Base-by-base conservation (phyloP, 2,329 filamentous ascomycete genomes). In the Penicillium sp. region DNA sequence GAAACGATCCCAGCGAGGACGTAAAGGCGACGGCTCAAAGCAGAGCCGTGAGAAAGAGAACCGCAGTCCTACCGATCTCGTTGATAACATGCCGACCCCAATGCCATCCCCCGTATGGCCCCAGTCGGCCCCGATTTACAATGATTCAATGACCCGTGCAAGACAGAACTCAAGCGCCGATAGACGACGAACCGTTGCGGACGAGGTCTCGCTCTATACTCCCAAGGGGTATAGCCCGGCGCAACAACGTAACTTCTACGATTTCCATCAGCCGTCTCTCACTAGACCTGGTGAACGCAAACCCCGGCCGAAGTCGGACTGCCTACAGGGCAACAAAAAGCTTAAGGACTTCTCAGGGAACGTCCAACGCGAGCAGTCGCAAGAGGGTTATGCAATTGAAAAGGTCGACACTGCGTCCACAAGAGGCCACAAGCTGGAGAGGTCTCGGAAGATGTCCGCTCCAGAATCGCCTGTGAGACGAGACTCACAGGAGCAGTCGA, bases 1-100 rank as follows among this genome's bases (percentile, higher is more conserved):
- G 48, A 86, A 86, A 52, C 87, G 88, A 52, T 91, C 90, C 9
- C 81, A 87, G 49, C 90, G 87, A 67, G 87, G 85, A 60, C 74
- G 88, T 21, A 83, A 84, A 58, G 82, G 84, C 11, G 82, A 85
- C 6, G 78, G 81, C 49, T 73, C 78, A 21, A 79, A 77, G 34
- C 72, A 75, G 36, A 74, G 72, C 24, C 87, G 84, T 65, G 87
- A 93, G 71, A 96, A 96, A 74, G 92, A 96, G 73, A 96, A 96
- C 70, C 83, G 81, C 50, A 87, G 83, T 28, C 90, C 90, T 3
- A 77, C 80, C 1, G 75, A 78, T 11, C 66, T 73, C 7, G 69
- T 72, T 14, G 74, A 77, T 36, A 74, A 77, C 46, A 67, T 75
- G 9, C 79, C 83, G n/a, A 86, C 89, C 2, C 91, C 92, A 19